phyloP scores from a whole-genome alignment of 805 yeast genomes.

The Cyberlindnera xishuangbannaensis region DNA sequence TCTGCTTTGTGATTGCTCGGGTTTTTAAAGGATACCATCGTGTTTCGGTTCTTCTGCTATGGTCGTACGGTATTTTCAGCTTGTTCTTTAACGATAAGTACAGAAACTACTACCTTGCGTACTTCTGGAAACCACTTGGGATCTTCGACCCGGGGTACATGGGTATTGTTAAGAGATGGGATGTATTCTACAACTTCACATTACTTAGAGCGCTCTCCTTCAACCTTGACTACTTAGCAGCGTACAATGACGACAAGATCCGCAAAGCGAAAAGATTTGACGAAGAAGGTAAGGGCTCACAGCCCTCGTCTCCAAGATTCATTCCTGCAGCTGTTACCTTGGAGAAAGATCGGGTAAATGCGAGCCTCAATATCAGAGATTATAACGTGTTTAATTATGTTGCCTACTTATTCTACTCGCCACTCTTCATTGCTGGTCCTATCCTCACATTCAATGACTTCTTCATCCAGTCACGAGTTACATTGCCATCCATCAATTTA shows the following conservation, averaged over 20 bases:
- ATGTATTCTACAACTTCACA: constrained; percentile 89
- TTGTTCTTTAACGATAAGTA: constrained; percentile 72
- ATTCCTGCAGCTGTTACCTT: constrained; percentile 14
- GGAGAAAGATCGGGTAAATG: constrained; percentile 55
- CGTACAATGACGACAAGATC: constrained; percentile 21
- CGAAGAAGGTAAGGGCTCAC: constrained; percentile 20
- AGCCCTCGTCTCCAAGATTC: constrained; percentile 16
- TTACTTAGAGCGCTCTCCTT: constrained; percentile 78
- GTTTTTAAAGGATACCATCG: constrained; percentile 26
- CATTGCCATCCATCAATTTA: constrained; percentile 51
- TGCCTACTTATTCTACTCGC: constrained; percentile 78
- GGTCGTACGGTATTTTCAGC: constrained; percentile 78
- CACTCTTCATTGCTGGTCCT: constrained; percentile 94
- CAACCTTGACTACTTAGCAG: constrained; percentile 66
- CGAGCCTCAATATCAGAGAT: constrained; percentile 53
- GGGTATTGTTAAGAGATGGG: constrained; percentile 90
- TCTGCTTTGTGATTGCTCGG: constrained; percentile 48
- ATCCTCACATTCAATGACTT: constrained; percentile 89
- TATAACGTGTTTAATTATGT: constrained; percentile 63
- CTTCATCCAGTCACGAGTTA: constrained; percentile 71
- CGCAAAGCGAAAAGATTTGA: constrained; percentile 19
- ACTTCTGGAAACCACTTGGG: constrained; percentile 34
- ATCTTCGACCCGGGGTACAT: constrained; percentile 55
- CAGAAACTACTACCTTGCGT: constrained; percentile 47
- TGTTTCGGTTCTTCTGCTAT: constrained; percentile 42